Percentiles rank a stretch among this genome's conserved stretches.
These are phyloP conservation scores for Zymoseptoria ardabiliae DNA, from an alignment of 2,329 filamentous ascomycete genomes.

Conservation along the genomic window DNA sequence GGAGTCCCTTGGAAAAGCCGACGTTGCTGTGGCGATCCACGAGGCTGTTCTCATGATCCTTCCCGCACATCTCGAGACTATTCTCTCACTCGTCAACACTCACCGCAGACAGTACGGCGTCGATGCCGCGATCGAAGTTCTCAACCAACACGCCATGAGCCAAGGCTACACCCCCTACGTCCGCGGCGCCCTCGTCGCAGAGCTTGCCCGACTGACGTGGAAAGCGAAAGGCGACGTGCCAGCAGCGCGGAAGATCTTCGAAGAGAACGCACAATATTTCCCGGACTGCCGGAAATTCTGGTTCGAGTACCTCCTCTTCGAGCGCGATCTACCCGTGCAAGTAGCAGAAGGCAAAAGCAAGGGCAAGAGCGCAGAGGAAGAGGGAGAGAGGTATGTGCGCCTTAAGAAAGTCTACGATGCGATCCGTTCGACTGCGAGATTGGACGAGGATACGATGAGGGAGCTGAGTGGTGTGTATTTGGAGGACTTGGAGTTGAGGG, in stretches of 20 bases:
- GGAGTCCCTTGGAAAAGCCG: constrained; percentile 69
- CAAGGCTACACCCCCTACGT: constrained; percentile 52
- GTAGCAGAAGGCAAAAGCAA: constrained; percentile 37
- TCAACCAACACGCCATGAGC: constrained; percentile 64
- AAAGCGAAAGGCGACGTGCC: constrained; percentile 69
- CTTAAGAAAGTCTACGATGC: constrained; percentile 74
- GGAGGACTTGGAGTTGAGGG: constrained; percentile 73
- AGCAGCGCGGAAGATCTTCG: constrained; percentile 76
- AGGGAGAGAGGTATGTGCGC: constrained; percentile 60
- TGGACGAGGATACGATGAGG: constrained; percentile 61
- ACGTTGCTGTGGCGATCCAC: constrained; percentile 78
- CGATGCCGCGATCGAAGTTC: constrained; percentile 75
- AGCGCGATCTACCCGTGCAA: constrained; percentile 71
- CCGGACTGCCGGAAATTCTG: constrained; percentile 82
- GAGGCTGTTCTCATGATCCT: constrained; percentile 67
- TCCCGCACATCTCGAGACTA: constrained; percentile 78
- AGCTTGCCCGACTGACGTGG: constrained; percentile 83
- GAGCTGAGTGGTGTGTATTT: constrained; percentile 74
- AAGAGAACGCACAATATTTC: constrained; percentile 76
- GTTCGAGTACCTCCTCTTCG: constrained; percentile 81
- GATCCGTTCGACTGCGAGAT: constrained; percentile 63
- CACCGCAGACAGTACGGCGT: constrained; percentile 75
- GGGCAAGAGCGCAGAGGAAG: constrained; percentile 40
- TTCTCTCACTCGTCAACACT: constrained; percentile 80
- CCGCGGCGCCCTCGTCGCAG: constrained; percentile 78